Conservation (phyloP, 768 basidiomycete species). For the Porpolomopsis calyptriformis region DNA sequence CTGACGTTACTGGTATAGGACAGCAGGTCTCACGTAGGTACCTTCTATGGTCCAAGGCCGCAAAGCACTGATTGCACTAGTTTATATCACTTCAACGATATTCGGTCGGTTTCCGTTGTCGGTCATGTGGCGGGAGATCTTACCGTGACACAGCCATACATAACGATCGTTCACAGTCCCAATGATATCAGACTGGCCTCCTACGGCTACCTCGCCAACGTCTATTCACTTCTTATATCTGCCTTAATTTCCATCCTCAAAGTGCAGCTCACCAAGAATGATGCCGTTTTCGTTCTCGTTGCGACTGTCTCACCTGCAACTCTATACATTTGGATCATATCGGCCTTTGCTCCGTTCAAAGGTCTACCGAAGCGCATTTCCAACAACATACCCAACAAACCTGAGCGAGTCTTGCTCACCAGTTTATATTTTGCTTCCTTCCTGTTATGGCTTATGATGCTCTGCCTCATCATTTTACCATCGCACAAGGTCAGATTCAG, state of each 20-base stretch:
- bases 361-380: neutral
- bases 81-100: neutral
- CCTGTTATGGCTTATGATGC: neutral
- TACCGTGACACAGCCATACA: neutral
- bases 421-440: neutral
- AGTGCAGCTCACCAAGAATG: neutral
- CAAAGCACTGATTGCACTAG: neutral
- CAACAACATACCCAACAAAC: neutral
- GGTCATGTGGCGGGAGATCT: neutral
- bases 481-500: neutral
- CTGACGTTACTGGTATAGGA: neutral
- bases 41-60: neutral
- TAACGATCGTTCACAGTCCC: neutral
- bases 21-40: neutral
- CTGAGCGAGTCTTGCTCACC: neutral
- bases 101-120: neutral
- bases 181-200: neutral
- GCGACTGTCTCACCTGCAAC: neutral
- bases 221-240: neutral
- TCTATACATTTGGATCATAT: neutral
- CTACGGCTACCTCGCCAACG: neutral
- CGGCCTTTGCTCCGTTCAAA: neutral
- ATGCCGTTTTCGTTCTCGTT: neutral
- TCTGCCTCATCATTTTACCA: neutral
- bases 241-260: neutral